Evolutionary conservation across 139 green algal species (phyloP).

Genomic region (Chlorella sp.): DNA sequence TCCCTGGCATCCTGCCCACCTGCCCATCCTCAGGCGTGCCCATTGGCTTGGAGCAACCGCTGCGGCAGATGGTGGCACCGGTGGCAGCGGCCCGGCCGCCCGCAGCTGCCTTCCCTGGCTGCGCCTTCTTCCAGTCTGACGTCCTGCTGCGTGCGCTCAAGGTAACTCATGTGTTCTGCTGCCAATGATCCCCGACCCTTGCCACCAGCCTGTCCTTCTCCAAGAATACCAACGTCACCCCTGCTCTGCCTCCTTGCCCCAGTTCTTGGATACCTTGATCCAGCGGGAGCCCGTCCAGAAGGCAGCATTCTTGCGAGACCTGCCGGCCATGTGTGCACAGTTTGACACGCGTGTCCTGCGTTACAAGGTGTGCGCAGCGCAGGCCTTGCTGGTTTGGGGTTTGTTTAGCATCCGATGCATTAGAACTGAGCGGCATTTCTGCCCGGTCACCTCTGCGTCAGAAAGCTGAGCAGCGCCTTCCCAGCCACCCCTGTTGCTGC

Average conservation of each 20-base stretch:
- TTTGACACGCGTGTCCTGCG: conserved; percentile 81
- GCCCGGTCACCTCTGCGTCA: too few species aligned
- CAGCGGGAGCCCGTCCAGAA: conserved; percentile 78
- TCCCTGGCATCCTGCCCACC: too few species aligned
- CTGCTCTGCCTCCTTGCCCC: background rate
- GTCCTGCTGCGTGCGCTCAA: conserved; percentile 33
- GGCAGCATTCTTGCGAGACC: conserved; percentile 78
- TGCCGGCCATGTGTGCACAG: conserved; percentile 66
- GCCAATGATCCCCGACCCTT: background rate
- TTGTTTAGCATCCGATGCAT: background rate
- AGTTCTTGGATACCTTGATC: conserved; percentile 87
- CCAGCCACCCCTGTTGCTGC: too few species aligned
- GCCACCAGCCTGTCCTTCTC: too few species aligned
- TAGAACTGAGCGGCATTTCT: too few species aligned
- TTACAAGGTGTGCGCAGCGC: background rate
- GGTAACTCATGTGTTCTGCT: background rate
- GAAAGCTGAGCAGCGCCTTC: too few species aligned
- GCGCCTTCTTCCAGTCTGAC: conserved; percentile 65
- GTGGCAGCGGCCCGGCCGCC: conserved; percentile 49
- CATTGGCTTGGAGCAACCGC: conserved; percentile 37
- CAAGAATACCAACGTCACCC: too few species aligned
- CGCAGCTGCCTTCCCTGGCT: conserved; percentile 51
- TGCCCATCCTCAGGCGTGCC: conserved; percentile 3
- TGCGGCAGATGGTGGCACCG: conserved; percentile 65
- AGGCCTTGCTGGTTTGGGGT: background rate